phyloP scores from a whole-genome alignment of 495 filamentous ascomycete species.

The Xanthoparmelia taractica region DNA sequence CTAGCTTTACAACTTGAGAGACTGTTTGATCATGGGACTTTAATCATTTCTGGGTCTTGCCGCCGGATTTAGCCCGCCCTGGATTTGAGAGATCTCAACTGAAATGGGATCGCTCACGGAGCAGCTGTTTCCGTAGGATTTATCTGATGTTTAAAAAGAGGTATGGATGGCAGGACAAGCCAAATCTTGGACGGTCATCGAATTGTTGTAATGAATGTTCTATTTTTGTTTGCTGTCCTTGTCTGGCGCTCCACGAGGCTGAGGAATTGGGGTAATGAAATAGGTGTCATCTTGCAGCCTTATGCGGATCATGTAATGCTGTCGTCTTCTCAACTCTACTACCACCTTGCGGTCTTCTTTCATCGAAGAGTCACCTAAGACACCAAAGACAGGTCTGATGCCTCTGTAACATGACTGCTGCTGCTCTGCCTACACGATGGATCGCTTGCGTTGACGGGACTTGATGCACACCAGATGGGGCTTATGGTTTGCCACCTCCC shows the following conservation, averaged over 20 bases:
- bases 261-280: background rate
- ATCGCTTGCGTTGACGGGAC: conserved; percentile 17
- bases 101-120: no score
- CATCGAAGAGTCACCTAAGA: background rate
- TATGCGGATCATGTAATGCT: background rate
- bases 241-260: background rate
- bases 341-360: background rate
- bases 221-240: no score
- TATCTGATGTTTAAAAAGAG: no score
- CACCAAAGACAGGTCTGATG: background rate
- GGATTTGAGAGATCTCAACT: no score
- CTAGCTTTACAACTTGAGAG: no score
- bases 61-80: no score
- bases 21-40: no score
- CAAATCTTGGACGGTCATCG: no score
- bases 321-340: background rate
- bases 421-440: conserved; percentile 11
- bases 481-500: background rate
- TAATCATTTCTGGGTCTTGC: no score
- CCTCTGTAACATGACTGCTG: background rate
- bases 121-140: no score
- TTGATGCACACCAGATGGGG: conserved; percentile 15
- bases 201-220: no score
- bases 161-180: no score
- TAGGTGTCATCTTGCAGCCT: background rate